A percentile compares a stretch with the other conserved stretches of the same genome.
These are phyloP conservation scores for Pisolithus tinctorius DNA, from an alignment of 768 basidiomycete genomes.

Conservation along the genomic window DNA sequence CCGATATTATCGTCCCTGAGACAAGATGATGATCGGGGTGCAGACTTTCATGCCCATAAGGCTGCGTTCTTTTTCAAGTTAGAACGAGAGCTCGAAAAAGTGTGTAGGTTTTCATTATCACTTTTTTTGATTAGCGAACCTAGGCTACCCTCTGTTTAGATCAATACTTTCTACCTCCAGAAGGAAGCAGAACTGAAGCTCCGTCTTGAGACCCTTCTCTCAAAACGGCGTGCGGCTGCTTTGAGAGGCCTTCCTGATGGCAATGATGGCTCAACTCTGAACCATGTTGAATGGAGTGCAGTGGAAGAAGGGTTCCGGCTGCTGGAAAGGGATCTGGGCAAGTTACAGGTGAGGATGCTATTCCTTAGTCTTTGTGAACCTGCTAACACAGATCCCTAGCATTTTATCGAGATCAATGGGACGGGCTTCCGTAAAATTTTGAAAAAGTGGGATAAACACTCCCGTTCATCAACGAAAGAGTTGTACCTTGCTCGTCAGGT, in stretches of 20 bases:
- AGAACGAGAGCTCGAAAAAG: constrained; percentile 96
- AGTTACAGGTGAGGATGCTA: constrained; percentile 68
- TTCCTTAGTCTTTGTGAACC: constrained; percentile 7
- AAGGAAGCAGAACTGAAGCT: constrained; percentile 93
- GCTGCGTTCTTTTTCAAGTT: constrained; percentile 99
- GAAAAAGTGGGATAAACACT: constrained; percentile 98
- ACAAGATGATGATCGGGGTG: constrained; percentile 67
- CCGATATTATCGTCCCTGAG: constrained; percentile 56
- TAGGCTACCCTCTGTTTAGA: constrained; percentile 41
- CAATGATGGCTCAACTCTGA: constrained; percentile 45
- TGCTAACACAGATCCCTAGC: constrained; percentile 40
- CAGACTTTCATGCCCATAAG: constrained; percentile 90
- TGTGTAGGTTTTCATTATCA: constrained; percentile 24
- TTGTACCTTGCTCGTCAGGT: constrained; percentile 94
- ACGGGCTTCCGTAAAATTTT: constrained; percentile 95
- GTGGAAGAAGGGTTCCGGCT: constrained; percentile 95
- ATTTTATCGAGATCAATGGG: constrained; percentile 96
- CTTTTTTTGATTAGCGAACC: constrained; percentile 4
- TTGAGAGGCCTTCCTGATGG: constrained; percentile 65
- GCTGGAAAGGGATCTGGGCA: constrained; percentile 89
- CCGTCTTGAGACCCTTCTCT: constrained; percentile 86
- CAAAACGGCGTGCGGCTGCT: constrained; percentile 84
- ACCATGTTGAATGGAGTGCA: constrained; percentile 88
- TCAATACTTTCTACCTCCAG: constrained; percentile 96
- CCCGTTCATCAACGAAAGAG: constrained; percentile 92